Evolutionary conservation across 495 filamentous ascomycete genomes (phyloP).

Genomic region (Pyrenopolyporus hunteri): DNA sequence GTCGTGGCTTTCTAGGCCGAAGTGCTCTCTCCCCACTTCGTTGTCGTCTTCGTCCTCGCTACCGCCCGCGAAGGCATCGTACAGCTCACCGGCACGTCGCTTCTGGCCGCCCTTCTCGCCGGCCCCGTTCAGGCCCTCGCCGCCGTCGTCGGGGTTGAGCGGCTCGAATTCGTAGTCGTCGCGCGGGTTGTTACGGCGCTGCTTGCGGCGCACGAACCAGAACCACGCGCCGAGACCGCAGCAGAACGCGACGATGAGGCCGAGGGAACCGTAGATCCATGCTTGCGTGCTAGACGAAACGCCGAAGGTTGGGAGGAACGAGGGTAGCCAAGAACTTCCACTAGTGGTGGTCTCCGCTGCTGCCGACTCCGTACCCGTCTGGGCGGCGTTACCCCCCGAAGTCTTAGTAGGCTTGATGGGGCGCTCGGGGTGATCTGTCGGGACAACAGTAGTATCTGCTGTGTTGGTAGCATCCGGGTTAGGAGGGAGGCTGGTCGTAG

Average conservation of each 20-base stretch:
- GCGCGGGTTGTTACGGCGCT: constrained; percentile 72
- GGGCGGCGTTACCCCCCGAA: constrained; percentile 45
- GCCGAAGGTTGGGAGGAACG: constrained; percentile 94
- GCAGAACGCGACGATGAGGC: constrained; percentile 85
- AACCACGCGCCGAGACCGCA: constrained; percentile 78
- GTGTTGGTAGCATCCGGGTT: constrained; percentile 37
- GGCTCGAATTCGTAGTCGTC: constrained; percentile 96
- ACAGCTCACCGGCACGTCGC: constrained; percentile 80
- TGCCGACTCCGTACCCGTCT: constrained; percentile 41
- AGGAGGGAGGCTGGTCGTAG: constrained; percentile 49
- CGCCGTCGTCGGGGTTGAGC: constrained; percentile 80
- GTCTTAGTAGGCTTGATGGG: constrained; percentile 64
- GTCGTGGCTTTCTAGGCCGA: constrained; percentile 28
- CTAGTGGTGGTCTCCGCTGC: constrained; percentile 50
- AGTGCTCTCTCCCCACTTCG: constrained; percentile 48
- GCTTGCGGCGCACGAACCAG: constrained; percentile 76
- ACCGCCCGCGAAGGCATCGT: constrained; percentile 89
- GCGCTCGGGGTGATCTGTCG: constrained; percentile 77
- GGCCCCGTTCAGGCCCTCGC: constrained; percentile 49
- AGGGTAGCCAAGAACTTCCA: constrained; percentile 73
- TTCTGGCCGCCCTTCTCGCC: constrained; percentile 46
- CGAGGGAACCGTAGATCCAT: constrained; percentile 91
- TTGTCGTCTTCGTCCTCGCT: constrained; percentile 73
- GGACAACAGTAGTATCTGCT: constrained; percentile 50
- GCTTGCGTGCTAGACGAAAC: constrained; percentile 85